Evolutionary conservation across 1,284 basidiomycete genomes (phyloP).

Genomic region (Athelia psychrophila): DNA sequence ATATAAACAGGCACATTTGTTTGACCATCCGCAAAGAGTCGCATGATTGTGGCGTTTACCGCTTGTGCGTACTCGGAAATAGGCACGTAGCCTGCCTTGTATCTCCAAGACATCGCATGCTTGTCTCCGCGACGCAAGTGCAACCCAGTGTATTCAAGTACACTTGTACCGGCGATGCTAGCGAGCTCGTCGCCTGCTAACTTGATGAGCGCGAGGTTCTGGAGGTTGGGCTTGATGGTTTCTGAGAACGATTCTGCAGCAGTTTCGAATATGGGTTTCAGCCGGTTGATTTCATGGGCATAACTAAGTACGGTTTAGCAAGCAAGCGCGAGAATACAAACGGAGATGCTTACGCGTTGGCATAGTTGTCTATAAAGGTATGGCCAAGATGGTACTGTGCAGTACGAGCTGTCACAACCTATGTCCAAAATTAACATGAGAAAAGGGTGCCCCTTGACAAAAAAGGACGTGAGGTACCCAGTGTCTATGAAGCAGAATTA

Average conservation of each 20-base stretch:
- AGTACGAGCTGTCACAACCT: constrained; percentile 63
- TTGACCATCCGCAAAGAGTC: constrained; percentile 23
- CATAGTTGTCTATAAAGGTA: constrained; percentile 51
- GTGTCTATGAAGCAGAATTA: constrained; percentile 39
- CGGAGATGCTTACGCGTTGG: constrained; percentile 50
- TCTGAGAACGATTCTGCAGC: constrained; percentile 44
- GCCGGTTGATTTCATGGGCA: constrained; percentile 47
- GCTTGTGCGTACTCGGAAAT: constrained; percentile 44
- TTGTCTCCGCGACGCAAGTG: constrained; percentile 64
- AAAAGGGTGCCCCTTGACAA: constrained; percentile 8
- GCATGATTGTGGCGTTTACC: constrained; percentile 37
- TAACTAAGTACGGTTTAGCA: constrained; percentile 36
- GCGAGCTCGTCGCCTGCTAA: constrained; percentile 46
- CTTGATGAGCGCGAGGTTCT: constrained; percentile 44
- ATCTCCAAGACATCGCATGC: constrained; percentile 41
- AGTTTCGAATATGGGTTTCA: constrained; percentile 50
- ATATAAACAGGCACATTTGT: constrained; percentile 41
- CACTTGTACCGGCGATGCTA: constrained; percentile 19
- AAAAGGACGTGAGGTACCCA: constrained; percentile 44
- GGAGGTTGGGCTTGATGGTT: constrained; percentile 51
- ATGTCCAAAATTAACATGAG: neutral
- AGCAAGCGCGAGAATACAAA: constrained; percentile 1
- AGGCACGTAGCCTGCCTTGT: constrained; percentile 46
- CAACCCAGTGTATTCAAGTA: constrained; percentile 41
- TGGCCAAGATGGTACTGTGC: constrained; percentile 63